Conservation (phyloP, 495 filamentous ascomycete genomes). For the Penicillium ochrochloron region DNA sequence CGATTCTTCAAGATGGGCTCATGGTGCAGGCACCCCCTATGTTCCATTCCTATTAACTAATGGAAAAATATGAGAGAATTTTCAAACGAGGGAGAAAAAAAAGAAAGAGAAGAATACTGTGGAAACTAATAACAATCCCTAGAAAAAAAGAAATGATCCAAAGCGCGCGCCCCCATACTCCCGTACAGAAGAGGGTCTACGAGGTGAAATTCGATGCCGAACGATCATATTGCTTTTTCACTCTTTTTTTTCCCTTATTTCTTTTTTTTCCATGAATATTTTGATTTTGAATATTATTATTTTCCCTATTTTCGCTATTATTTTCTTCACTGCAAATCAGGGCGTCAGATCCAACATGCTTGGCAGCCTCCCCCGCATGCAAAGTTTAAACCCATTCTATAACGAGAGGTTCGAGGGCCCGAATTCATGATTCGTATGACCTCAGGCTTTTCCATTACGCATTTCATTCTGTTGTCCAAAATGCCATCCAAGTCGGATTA, state of each 20-base stretch:
- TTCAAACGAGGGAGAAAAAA: not conserved
- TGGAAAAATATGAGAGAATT: not conserved
- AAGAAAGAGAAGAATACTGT: not conserved
- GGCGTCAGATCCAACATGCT: conserved; percentile 32
- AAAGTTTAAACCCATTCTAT: conserved; percentile 30
- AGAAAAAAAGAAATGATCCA: not conserved
- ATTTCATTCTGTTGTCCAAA: conserved; percentile 20
- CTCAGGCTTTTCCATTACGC: conserved; percentile 29
- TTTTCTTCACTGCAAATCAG: conserved; percentile 40
- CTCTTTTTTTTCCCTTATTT: not conserved
- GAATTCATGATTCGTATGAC: conserved; percentile 28
- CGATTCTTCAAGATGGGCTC: not conserved
- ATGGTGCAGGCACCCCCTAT: not conserved
- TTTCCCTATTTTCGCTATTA: not conserved
- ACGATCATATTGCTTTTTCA: conserved; percentile 2
- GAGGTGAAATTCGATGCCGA: not conserved
- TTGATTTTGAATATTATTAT: not conserved
- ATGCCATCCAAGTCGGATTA: conserved; percentile 1
- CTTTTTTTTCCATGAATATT: conserved; percentile 4
- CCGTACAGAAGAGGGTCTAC: not conserved
- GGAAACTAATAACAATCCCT: not conserved
- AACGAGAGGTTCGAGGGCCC: conserved; percentile 1
- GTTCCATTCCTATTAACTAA: not conserved
- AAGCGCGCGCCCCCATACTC: not conserved
- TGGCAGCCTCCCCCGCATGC: conserved; percentile 45